phyloP scores from a whole-genome alignment of 176 grass and related monocot genomes.

The Leersia perrieri region DNA sequence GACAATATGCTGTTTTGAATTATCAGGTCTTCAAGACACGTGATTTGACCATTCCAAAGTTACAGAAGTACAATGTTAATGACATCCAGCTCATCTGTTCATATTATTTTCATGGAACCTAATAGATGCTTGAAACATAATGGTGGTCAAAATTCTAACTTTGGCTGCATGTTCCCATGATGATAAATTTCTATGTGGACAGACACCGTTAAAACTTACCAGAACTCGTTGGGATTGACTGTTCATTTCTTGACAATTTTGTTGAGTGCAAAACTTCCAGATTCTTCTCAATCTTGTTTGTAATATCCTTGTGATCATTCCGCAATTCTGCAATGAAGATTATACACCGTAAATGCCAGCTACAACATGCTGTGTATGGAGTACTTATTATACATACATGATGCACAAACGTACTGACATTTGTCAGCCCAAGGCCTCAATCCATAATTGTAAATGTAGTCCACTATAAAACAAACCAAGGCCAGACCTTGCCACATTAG shows the following conservation, averaged over 20 bases:
- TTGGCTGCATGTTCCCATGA: neutral
- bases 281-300: slow-evolving; percentile 77
- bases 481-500: neutral
- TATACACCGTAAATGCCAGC: neutral
- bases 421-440: neutral
- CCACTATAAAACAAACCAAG: neutral
- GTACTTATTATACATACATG: neutral
- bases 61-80: neutral
- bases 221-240: slow-evolving; percentile 28
- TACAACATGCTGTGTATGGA: neutral
- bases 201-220: slow-evolving; percentile 30
- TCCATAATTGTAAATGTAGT: neutral
- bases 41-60: neutral
- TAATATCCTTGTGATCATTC: slow-evolving; percentile 78
- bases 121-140: neutral
- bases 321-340: slow-evolving; percentile 53
- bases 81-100: neutral
- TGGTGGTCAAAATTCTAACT: neutral
- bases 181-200: neutral
- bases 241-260: slow-evolving; percentile 50
- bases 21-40: slow-evolving; percentile 9
- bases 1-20: neutral
- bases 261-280: slow-evolving; percentile 72
- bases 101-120: neutral
- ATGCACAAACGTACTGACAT: neutral